Conservation (phyloP, 1,139 yeast species). For the Casaregolazyma lundiana region DNA sequence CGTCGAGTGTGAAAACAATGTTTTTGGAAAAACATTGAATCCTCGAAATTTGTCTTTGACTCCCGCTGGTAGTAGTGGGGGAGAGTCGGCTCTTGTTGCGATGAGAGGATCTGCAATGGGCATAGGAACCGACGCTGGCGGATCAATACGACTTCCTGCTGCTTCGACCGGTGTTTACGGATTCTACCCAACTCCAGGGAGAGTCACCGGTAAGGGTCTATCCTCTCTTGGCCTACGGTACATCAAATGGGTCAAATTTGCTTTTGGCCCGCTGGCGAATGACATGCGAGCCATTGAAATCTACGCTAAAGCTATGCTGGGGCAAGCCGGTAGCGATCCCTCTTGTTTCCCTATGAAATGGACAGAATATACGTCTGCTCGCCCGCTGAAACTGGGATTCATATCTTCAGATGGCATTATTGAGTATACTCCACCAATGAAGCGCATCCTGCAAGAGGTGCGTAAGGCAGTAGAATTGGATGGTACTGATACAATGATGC, state of each 20-base stretch:
- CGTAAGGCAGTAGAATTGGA: constrained; percentile 1
- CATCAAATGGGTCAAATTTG: constrained; percentile 5
- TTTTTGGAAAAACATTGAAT: constrained; percentile 48
- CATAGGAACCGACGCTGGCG: constrained; percentile 63
- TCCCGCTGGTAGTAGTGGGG: constrained; percentile 60
- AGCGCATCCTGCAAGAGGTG: constrained; percentile 2
- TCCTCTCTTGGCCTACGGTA: not conserved
- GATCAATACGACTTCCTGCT: constrained; percentile 57
- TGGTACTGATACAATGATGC: not conserved
- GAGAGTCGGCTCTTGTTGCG: constrained; percentile 55
- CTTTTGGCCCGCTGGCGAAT: constrained; percentile 43
- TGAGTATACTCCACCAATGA: constrained; percentile 5
- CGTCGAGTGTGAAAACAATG: constrained; percentile 44
- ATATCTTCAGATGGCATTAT: constrained; percentile 4
- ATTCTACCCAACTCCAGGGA: constrained; percentile 44
- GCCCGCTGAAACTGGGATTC: not conserved
- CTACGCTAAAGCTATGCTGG: constrained; percentile 37
- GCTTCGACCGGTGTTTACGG: constrained; percentile 55
- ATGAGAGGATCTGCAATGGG: constrained; percentile 48
- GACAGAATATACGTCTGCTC: not conserved
- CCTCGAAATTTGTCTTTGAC: constrained; percentile 43
- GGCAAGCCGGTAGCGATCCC: not conserved
- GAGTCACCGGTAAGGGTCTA: constrained; percentile 5
- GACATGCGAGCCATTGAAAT: constrained; percentile 51
- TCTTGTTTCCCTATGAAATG: constrained; percentile 2